Evolutionary conservation across 1,139 yeast species (phyloP).

Genomic region (Taiozyma onychis): DNA sequence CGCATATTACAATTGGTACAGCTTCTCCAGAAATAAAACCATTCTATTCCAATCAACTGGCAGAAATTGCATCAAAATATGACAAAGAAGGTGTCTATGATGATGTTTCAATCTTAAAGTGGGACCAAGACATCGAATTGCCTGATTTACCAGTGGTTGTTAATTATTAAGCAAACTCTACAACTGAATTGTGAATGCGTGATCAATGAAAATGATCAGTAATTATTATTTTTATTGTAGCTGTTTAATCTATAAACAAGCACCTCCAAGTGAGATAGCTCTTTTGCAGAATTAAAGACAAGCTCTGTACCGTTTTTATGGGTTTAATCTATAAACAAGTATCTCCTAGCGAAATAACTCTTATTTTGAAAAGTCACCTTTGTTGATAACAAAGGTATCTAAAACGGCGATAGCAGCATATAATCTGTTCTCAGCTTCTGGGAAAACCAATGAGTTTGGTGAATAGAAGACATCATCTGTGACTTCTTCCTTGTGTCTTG

Average conservation of each 20-base stretch:
- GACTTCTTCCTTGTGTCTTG: conserved; percentile 93
- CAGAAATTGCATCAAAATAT: conserved; percentile 21
- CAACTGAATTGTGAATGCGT: neutral
- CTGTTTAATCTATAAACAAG: neutral
- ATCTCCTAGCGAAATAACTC: neutral
- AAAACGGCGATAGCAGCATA: conserved; percentile 95
- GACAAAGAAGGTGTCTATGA: conserved; percentile 11
- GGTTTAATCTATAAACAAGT: neutral
- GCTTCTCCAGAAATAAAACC: conserved; percentile 43
- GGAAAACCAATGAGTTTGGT: conserved; percentile 78
- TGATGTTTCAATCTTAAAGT: conserved; percentile 16
- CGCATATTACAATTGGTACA: conserved; percentile 80
- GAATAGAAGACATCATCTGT: conserved; percentile 88
- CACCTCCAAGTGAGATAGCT: neutral
- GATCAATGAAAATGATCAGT: neutral
- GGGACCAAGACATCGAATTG: conserved; percentile 14
- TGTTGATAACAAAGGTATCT: conserved; percentile 82
- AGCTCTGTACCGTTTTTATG: neutral
- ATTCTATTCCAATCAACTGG: conserved; percentile 40
- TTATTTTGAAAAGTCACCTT: conserved; percentile 46
- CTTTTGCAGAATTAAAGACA: neutral
- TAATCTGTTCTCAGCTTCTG: conserved; percentile 92
- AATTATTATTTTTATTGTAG: neutral
- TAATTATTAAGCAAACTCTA: conserved; percentile 8
- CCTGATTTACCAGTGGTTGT: conserved; percentile 9